Evolutionary conservation across 352 stramenopile genomes (phyloP), one percentile per base, ranked within the genome.

Genomic region (Pythium chondricola): DNA sequence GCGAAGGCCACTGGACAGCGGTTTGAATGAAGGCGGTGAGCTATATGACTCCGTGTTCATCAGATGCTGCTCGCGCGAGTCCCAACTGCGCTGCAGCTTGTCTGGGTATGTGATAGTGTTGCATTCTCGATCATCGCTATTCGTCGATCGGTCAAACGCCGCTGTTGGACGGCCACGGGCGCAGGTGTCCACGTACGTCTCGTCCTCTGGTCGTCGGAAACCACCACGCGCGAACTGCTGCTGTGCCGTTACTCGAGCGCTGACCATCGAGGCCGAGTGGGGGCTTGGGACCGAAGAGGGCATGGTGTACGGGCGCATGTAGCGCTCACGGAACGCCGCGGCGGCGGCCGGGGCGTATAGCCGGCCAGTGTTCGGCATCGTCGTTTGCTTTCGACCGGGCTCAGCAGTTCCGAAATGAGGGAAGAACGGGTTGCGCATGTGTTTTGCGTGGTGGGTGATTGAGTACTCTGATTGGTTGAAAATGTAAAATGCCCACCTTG

Each of bases 301-400:
- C n/a, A 48, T 63, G 30, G 56, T 41, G 56, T 63, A 63, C 8
- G 56, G 56, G 22, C 56, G 56, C 56, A 51, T 63, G 43, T 43
- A 63, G 33, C 56, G 56, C 43, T 64, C 48, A 26, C 56, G 48
- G 40, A 55, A 59, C 16, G 43, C 35, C 4, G 48, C 37, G 9
- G 54, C 47, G 18, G 45, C 26, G 22, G 36, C 38, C 32, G 52
- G 31, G 31, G 42, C 42, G 48, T 51, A 63, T 29, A 54, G 54
- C 39, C 55, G 55, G 36, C 55, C 55, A 18, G 56, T 59, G 49
- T 59, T 64, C 31, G 56, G 56, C 48, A 64, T 64, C 25, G 9
- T 44, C 4, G 6, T 20, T 35, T 22, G 22, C 41, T 13, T 6
- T n/a, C n/a, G n/a, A n/a, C n/a, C n/a, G n/a, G n/a, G n/a, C n/a